Conservation (phyloP, 768 basidiomycete genomes). For the Tricholoma sp. region DNA sequence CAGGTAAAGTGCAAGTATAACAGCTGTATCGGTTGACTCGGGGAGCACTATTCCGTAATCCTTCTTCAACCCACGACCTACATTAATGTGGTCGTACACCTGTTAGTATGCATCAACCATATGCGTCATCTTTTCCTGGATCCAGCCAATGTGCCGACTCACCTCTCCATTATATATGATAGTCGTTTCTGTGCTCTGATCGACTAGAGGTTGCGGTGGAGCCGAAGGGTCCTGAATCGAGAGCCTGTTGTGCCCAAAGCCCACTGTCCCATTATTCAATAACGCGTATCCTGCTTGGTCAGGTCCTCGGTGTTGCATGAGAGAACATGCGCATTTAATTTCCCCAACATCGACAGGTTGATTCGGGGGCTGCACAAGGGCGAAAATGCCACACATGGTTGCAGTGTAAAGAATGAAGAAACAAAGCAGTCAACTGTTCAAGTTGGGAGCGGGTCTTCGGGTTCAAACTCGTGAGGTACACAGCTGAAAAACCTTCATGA, state of each 20-base stretch:
- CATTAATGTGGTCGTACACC: background rate
- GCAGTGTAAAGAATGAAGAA: too few species aligned
- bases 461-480: too few species aligned
- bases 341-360: background rate
- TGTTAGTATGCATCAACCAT: background rate
- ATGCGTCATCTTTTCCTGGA: background rate
- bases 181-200: background rate
- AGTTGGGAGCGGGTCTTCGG: too few species aligned
- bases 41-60: background rate
- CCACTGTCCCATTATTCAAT: background rate
- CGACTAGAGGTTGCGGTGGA: background rate
- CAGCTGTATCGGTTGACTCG: background rate
- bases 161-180: background rate
- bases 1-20: background rate
- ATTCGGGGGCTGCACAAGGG: background rate
- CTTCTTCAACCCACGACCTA: background rate
- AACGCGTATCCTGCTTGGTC: background rate
- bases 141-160: background rate
- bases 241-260: background rate
- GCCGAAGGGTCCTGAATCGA: background rate
- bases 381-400: background rate
- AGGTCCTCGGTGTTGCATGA: background rate
- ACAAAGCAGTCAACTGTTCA: too few species aligned
- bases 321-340: background rate
- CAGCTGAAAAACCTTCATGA: too few species aligned